Conservation (phyloP, 1,284 basidiomycete genomes). For the Dichomitus squalens region DNA sequence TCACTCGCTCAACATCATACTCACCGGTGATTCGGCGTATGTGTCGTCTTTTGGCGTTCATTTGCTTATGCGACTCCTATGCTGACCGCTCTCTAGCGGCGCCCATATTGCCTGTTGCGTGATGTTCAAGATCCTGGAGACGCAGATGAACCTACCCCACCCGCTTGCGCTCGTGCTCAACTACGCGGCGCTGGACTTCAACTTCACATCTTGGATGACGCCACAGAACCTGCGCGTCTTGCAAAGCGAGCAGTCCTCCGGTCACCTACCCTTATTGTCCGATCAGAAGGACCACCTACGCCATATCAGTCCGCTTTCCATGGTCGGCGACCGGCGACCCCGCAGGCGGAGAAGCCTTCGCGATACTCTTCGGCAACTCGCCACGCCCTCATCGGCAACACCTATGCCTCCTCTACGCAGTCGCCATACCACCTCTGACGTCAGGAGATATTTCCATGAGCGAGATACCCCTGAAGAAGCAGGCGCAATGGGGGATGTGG, state of each 20-base stretch:
- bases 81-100: conserved; percentile 53
- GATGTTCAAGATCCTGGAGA: conserved; percentile 82
- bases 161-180: conserved; percentile 85
- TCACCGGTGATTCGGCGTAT: conserved; percentile 92
- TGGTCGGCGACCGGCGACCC: conserved; percentile 71
- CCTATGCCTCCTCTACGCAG: conserved; percentile 23
- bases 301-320: conserved; percentile 84
- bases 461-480: conserved; percentile 25
- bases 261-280: conserved; percentile 66
- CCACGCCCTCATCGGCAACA: conserved; percentile 25
- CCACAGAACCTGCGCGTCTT: conserved; percentile 83
- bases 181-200: conserved; percentile 90
- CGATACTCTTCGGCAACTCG: conserved; percentile 39
- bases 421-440: conserved; percentile 19
- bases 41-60: conserved; percentile 35
- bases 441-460: background rate
- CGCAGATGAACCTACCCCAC: conserved; percentile 51
- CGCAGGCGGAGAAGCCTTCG: conserved; percentile 56
- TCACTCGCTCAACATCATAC: conserved; percentile 69
- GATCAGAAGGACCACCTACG: conserved; percentile 88
- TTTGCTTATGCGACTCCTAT: conserved; percentile 7
- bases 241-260: conserved; percentile 81
- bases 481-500: conserved; percentile 50
- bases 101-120: conserved; percentile 84
- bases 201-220: conserved; percentile 98